These are phyloP conservation scores for Candida railenensis DNA, from an alignment of 805 yeast genomes.

Conservation along the genomic window DNA sequence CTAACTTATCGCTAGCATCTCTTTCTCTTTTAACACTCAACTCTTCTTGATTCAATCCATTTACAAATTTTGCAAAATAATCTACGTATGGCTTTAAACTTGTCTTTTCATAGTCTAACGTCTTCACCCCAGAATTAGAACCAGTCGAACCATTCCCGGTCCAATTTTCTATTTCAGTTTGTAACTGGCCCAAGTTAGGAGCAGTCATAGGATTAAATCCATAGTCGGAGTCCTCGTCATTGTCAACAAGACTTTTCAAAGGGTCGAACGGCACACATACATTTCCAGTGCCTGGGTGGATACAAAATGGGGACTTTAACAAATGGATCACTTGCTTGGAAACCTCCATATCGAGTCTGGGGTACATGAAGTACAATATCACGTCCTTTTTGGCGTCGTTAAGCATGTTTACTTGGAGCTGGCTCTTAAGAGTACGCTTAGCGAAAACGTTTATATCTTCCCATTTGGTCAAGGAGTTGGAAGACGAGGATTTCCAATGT, in stretches of 20 bases:
- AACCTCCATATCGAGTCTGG: slow-evolving; percentile 90
- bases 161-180: slow-evolving; percentile 50
- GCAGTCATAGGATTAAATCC: slow-evolving; percentile 78
- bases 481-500: slow-evolving; percentile 50
- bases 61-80: slow-evolving; percentile 63
- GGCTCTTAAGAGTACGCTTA: slow-evolving; percentile 44
- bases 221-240: slow-evolving; percentile 35
- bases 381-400: slow-evolving; percentile 80
- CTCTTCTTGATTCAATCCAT: slow-evolving; percentile 56
- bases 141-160: slow-evolving; percentile 10
- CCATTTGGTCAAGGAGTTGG: slow-evolving; percentile 70
- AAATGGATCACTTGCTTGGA: slow-evolving; percentile 87
- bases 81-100: slow-evolving; percentile 70
- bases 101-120: slow-evolving; percentile 60
- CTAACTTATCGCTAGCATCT: slow-evolving; percentile 30
- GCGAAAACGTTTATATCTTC: slow-evolving; percentile 61
- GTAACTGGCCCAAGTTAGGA: slow-evolving; percentile 68
- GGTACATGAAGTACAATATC: slow-evolving; percentile 78
- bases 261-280: slow-evolving; percentile 89
- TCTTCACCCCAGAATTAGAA: slow-evolving; percentile 11
- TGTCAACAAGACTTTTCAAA: slow-evolving; percentile 29
- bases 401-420: slow-evolving; percentile 46
- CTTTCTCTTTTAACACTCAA: slow-evolving; percentile 33
- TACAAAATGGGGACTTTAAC: slow-evolving; percentile 93
- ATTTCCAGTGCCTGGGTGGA: slow-evolving; percentile 94